Evolutionary conservation across 768 basidiomycete species (phyloP), one percentile per base, ranked within the genome.

Genomic region (Antrodiella citrinella): DNA sequence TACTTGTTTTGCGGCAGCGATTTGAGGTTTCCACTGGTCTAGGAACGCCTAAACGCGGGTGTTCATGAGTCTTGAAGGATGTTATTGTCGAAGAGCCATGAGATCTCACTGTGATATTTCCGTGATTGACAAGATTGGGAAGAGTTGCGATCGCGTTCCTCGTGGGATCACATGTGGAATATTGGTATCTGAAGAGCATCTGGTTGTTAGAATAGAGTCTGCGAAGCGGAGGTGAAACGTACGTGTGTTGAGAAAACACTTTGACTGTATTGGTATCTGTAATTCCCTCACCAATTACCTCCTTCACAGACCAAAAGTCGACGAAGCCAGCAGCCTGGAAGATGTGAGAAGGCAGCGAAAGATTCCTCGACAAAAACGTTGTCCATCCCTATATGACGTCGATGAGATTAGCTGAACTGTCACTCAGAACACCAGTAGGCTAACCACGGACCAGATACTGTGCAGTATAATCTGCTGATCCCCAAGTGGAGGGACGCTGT

Each of bases 141-240:
- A 67, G 51, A 1, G 63, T 67, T 1, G 65, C 63, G 13, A 59
- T 54, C 9, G 62, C 65, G 43, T 64, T 56, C 4, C 65, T 44
- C 21, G 55, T 57, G 0, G 66, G 63, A 46, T 62, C 62, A 54
- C 67, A 69, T 19, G 66, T 65, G 20, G 66, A 67, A 47, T 67
- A 67, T 49, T 65, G 64, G 49, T 66, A 65, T 43, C 62, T 62
- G 48, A 25, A 13, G 5, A 47, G 19, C 13, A 26, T 20, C 42
- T 24, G 13, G 7, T n/a, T 12, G 41, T 35, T 45, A 21, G 12
- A 4, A 26, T 15, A 41, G 15, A 18, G 21, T 19, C 26, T 18
- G 13, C 21, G 25, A 21, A 11, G 20, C 15, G 13, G 13, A n/a
- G n/a, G n/a, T 9, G n/a, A 10, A n/a, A 43, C 52, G n/a, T 25